Percentiles rank a stretch among this genome's conserved stretches.
These are phyloP conservation scores for Fusarium protoensiforme DNA, from an alignment of 2,329 filamentous ascomycete species.

Conservation along the genomic window DNA sequence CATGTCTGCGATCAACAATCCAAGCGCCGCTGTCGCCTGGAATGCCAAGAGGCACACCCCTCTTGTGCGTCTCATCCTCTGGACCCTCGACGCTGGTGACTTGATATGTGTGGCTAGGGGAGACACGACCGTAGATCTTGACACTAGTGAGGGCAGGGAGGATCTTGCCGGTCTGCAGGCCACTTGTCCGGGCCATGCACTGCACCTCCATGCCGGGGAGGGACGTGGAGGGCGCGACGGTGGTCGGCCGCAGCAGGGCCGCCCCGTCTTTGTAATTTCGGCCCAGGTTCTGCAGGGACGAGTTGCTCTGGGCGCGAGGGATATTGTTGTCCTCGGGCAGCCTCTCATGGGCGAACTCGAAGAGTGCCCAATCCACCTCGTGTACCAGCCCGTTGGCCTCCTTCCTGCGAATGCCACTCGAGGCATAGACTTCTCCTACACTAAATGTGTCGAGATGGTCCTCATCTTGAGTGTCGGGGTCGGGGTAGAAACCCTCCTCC, in stretches of 20 bases:
- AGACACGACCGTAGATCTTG: slow-evolving; percentile 85
- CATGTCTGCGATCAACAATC: slow-evolving; percentile 85
- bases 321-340: slow-evolving; percentile 79
- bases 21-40: slow-evolving; percentile 94
- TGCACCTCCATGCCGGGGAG: slow-evolving; percentile 84
- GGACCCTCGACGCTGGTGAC: slow-evolving; percentile 56
- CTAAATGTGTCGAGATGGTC: slow-evolving; percentile 86
- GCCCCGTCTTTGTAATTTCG: slow-evolving; percentile 40
- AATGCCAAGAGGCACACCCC: slow-evolving; percentile 64
- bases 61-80: slow-evolving; percentile 27
- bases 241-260: slow-evolving; percentile 61
- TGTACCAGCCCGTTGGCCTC: slow-evolving; percentile 79
- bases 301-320: slow-evolving; percentile 47
- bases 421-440: slow-evolving; percentile 87
- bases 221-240: slow-evolving; percentile 67
- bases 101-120: slow-evolving; percentile 79
- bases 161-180: slow-evolving; percentile 82
- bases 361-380: slow-evolving; percentile 95
- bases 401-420: slow-evolving; percentile 86
- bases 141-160: slow-evolving; percentile 83
- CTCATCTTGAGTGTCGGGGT: slow-evolving; percentile 75
- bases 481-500: slow-evolving; percentile 83
- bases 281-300: slow-evolving; percentile 15
- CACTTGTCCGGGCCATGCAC: slow-evolving; percentile 88
- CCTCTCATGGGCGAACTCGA: slow-evolving; percentile 79